These are phyloP conservation scores for Penicillium manginii DNA, from an alignment of 495 filamentous ascomycete species.

Conservation along the genomic window DNA sequence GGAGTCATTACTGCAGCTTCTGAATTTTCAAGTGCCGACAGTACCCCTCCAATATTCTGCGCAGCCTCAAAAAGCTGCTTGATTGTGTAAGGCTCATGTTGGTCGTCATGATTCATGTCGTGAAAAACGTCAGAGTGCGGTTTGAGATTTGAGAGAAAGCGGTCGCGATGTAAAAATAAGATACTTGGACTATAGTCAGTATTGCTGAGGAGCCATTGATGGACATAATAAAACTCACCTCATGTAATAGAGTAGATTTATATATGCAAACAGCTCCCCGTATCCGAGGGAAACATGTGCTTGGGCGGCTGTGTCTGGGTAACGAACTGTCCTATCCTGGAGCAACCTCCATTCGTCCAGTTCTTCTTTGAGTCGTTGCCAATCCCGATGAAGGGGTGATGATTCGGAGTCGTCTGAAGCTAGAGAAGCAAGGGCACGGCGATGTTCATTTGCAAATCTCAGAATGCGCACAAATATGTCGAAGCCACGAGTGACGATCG, in stretches of 20 bases:
- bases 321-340: constrained; percentile 44
- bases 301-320: constrained; percentile 42
- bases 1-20: constrained; percentile 45
- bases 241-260: constrained; percentile 51
- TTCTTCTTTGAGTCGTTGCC: constrained; percentile 40
- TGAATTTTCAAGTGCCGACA: constrained; percentile 41
- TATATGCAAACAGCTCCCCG: constrained; percentile 49
- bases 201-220: not conserved
- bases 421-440: constrained; percentile 33
- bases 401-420: constrained; percentile 14
- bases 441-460: constrained; percentile 49
- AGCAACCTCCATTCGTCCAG: constrained; percentile 48
- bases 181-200: constrained; percentile 25
- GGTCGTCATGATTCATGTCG: constrained; percentile 22
- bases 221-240: constrained; percentile 28
- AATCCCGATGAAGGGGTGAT: constrained; percentile 30
- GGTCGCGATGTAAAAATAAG: constrained; percentile 48
- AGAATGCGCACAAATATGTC: constrained; percentile 50
- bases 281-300: constrained; percentile 48
- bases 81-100: constrained; percentile 32
- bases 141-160: constrained; percentile 41
- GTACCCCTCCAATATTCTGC: constrained; percentile 40
- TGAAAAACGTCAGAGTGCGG: constrained; percentile 31
- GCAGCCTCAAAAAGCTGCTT: constrained; percentile 43
- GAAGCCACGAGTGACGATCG: constrained; percentile 47